Conservation (phyloP, 306 rosid genomes). For the Luffa acutangula region DNA sequence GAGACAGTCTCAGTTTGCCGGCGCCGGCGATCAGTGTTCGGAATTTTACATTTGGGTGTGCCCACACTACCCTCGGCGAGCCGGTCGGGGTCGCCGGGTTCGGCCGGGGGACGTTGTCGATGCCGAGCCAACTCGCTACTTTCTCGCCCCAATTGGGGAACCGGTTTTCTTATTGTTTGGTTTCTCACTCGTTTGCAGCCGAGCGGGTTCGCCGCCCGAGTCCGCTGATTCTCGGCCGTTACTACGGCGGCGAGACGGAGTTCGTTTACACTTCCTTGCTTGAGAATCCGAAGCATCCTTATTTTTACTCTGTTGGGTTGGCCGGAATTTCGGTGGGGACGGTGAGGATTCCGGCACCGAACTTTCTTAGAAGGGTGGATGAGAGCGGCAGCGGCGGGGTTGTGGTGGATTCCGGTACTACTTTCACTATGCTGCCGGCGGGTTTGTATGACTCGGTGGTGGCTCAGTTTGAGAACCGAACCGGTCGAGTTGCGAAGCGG, state of each 20-base stretch:
- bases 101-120: constrained; percentile 64
- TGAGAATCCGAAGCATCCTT: constrained; percentile 72
- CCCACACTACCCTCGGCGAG: constrained; percentile 78
- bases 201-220: constrained; percentile 58
- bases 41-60: constrained; percentile 84
- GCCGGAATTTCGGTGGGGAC: constrained; percentile 58
- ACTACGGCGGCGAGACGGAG: constrained; percentile 14
- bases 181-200: constrained; percentile 65
- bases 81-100: constrained; percentile 93
- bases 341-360: constrained; percentile 45
- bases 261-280: constrained; percentile 70
- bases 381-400: constrained; percentile 52
- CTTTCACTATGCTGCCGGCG: constrained; percentile 81
- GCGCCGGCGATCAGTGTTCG: constrained; percentile 35
- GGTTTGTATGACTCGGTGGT: constrained; percentile 51
- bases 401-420: constrained; percentile 91
- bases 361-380: constrained; percentile 38
- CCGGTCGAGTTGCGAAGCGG: constrained; percentile 40
- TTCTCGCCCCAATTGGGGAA: constrained; percentile 61
- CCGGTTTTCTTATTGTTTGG: constrained; percentile 77
- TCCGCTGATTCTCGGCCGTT: constrained; percentile 72
- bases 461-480: constrained; percentile 53
- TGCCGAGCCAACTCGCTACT: constrained; percentile 64
- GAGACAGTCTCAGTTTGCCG: constrained; percentile 32
- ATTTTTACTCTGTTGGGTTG: constrained; percentile 67